Conservation (phyloP, 176 grass and related monocot genomes). For the Miscanthus lutarioriparius region DNA sequence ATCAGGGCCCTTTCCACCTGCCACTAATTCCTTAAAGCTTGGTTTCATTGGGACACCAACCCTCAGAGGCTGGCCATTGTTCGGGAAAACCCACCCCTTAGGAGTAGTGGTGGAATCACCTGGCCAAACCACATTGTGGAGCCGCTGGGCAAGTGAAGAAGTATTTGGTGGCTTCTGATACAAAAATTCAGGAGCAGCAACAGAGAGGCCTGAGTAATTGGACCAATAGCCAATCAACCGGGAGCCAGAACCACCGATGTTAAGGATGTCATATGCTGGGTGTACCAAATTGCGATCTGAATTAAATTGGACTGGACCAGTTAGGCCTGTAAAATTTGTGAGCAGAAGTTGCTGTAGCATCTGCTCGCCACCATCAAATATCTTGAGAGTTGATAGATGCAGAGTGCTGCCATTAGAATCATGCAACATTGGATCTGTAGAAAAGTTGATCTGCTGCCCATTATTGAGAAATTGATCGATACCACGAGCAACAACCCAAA, state of each 20-base stretch:
- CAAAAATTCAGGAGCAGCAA: constrained; percentile 67
- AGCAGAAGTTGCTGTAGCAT: constrained; percentile 70
- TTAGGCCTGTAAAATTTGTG: constrained; percentile 77
- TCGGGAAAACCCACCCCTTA: constrained; percentile 84
- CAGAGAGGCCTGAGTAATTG: constrained; percentile 76
- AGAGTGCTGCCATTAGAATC: constrained; percentile 61
- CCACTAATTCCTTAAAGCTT: constrained; percentile 77
- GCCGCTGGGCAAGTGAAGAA: constrained; percentile 39
- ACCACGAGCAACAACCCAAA: constrained; percentile 73
- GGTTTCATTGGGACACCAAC: constrained; percentile 76
- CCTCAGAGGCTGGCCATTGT: constrained; percentile 70
- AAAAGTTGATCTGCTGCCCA: constrained; percentile 56
- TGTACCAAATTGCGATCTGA: constrained; percentile 60
- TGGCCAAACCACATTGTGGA: constrained; percentile 67
- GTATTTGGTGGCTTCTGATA: constrained; percentile 59
- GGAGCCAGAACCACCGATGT: constrained; percentile 48
- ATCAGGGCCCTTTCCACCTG: constrained; percentile 35
- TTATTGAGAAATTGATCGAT: constrained; percentile 58
- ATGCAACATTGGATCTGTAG: constrained; percentile 57
- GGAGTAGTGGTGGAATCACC: constrained; percentile 47
- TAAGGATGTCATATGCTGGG: constrained; percentile 80
- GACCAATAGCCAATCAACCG: constrained; percentile 79
- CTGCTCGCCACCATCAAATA: constrained; percentile 65
- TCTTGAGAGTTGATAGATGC: constrained; percentile 55
- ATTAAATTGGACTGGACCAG: constrained; percentile 60